phyloP scores from a whole-genome alignment of 73 alveolate genomes.

The Stentor roeselii region DNA sequence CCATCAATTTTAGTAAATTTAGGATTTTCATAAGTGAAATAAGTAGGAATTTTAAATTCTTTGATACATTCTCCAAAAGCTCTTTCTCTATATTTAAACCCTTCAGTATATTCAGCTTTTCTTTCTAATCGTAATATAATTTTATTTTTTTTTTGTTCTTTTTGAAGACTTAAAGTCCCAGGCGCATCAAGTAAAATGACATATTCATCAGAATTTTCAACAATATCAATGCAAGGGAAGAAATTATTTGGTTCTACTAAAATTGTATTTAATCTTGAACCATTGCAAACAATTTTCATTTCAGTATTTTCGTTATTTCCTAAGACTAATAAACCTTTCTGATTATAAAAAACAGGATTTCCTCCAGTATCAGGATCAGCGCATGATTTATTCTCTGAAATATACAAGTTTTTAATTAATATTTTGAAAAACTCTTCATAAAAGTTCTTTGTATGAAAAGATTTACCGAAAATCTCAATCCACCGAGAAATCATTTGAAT shows the following conservation, averaged over 20 bases:
- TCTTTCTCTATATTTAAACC: too few species aligned
- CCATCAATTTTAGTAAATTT: too few species aligned
- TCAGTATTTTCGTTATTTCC: constrained; percentile 26
- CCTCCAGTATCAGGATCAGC: constrained; percentile 24
- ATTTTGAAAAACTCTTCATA: constrained; percentile 32
- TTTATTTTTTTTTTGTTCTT: too few species aligned
- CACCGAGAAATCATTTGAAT: constrained; percentile 40
- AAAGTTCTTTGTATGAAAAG: constrained; percentile 35
- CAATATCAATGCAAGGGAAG: constrained; percentile 42
- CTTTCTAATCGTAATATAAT: too few species aligned
- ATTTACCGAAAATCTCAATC: constrained; percentile 39
- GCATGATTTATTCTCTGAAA: constrained; percentile 26
- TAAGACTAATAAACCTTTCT: constrained; percentile 19
- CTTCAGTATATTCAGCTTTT: too few species aligned
- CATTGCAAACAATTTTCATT: constrained; percentile 39
- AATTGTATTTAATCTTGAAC: too few species aligned
- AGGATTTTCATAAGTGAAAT: too few species aligned
- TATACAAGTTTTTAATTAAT: constrained; percentile 34
- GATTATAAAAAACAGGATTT: constrained; percentile 31
- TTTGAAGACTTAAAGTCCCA: too few species aligned
- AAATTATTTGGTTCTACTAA: constrained; percentile 47
- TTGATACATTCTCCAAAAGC: constrained; percentile 44
- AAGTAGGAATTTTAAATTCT: constrained; percentile 45
- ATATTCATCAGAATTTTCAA: constrained; percentile 39
- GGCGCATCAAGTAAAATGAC: constrained; percentile 47